Percentiles rank a stretch among this genome's conserved stretches.
Evolutionary conservation across 768 basidiomycete genomes (phyloP).

Genomic region (Vararia minispora): DNA sequence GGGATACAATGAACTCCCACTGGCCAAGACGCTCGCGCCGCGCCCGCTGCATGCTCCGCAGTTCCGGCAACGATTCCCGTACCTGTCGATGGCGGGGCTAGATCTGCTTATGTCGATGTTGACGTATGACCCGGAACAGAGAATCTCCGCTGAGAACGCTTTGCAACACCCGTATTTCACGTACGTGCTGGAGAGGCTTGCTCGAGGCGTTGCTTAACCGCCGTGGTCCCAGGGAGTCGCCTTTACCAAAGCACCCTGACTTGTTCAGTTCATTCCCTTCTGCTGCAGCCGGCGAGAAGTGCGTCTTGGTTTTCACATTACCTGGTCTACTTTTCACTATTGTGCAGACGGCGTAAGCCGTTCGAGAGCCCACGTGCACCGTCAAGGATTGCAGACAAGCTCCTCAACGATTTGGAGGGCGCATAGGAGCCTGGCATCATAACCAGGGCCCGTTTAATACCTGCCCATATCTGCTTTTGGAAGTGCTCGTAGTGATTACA

Average conservation of each 20-base stretch:
- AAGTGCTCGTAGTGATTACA: no score
- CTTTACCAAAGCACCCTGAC: conserved; percentile 91
- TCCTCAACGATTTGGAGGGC: conserved; percentile 53
- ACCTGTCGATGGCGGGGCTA: conserved; percentile 73
- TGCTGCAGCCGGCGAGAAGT: conserved; percentile 94
- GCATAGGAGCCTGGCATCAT: conserved; percentile 1
- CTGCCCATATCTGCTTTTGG: neutral
- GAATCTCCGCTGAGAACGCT: conserved; percentile 87
- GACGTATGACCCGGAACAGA: conserved; percentile 78
- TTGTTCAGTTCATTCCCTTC: conserved; percentile 95
- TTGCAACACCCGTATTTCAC: conserved; percentile 85
- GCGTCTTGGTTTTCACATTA: conserved; percentile 17
- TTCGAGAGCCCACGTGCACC: conserved; percentile 78
- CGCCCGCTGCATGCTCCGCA: conserved; percentile 66
- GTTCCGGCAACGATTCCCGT: conserved; percentile 78
- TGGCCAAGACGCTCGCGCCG: conserved; percentile 67
- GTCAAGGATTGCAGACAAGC: conserved; percentile 53
- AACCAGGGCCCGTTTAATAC: neutral
- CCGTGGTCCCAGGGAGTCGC: conserved; percentile 59
- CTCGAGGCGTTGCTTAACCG: neutral
- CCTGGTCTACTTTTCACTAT: neutral
- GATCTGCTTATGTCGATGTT: conserved; percentile 76
- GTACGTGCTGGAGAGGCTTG: conserved; percentile 30
- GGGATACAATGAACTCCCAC: conserved; percentile 65
- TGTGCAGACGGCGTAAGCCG: conserved; percentile 57